phyloP scores from a whole-genome alignment of 805 yeast genomes.

The Myxozyma neotropica region DNA sequence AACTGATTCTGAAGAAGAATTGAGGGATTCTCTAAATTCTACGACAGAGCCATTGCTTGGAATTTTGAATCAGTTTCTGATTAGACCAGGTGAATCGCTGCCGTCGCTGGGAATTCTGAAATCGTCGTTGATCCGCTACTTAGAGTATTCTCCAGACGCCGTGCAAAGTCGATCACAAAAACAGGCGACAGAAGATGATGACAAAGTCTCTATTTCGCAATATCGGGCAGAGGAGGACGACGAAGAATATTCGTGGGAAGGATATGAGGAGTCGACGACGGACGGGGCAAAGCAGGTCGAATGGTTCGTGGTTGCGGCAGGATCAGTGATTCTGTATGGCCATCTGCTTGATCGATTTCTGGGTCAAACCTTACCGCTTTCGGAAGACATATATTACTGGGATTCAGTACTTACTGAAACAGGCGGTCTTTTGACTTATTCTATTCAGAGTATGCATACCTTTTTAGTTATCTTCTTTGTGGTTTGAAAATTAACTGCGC shows the following conservation, averaged over 20 bases:
- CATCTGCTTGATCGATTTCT: conserved; percentile 44
- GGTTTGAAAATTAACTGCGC: no score
- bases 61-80: conserved; percentile 14
- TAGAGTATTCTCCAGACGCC: conserved; percentile 10
- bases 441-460: conserved; percentile 43
- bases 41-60: conserved; percentile 19
- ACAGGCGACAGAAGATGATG: background rate
- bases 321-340: conserved; percentile 44
- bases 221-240: background rate
- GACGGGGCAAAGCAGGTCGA: conserved; percentile 36
- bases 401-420: conserved; percentile 45
- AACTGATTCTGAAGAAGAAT: background rate
- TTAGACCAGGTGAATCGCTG: conserved; percentile 21
- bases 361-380: conserved; percentile 48
- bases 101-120: conserved; percentile 19
- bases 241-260: conserved; percentile 12
- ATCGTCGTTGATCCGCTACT: conserved; percentile 5
- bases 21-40: background rate
- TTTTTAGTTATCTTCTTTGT: conserved; percentile 34
- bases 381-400: conserved; percentile 53
- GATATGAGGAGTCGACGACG: conserved; percentile 8
- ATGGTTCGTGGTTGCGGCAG: conserved; percentile 41
- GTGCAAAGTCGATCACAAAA: background rate
- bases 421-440: conserved; percentile 43
- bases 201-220: background rate